Evolutionary conservation across 2,329 filamentous ascomycete genomes (phyloP).

Genomic region (Colletotrichum falcatum): DNA sequence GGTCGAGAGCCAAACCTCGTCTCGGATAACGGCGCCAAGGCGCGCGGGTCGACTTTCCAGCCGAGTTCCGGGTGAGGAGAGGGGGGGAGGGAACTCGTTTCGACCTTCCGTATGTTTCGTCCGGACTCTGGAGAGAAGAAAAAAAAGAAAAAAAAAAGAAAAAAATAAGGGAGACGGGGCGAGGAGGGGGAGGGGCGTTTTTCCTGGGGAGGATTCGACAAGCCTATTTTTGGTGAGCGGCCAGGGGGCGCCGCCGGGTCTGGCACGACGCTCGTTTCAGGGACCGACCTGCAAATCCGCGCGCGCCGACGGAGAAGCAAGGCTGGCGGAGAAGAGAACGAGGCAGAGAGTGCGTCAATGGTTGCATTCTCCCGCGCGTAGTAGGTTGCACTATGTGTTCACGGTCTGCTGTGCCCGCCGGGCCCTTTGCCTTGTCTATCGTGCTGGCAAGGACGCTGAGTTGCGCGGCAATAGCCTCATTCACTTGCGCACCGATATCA

Average conservation of each 20-base stretch:
- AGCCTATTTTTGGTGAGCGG: background rate
- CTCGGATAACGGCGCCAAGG: background rate
- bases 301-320: too few species aligned
- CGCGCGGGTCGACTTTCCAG: background rate
- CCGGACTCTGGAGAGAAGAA: too few species aligned
- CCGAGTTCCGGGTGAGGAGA: too few species aligned
- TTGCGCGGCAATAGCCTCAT: background rate
- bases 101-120: background rate
- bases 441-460: background rate
- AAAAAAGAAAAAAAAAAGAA: too few species aligned
- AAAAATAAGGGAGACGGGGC: too few species aligned
- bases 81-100: background rate
- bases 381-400: too few species aligned
- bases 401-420: too few species aligned
- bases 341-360: background rate
- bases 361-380: background rate
- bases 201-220: background rate
- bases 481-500: background rate
- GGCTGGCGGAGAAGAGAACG: background rate
- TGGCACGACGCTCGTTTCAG: constrained; percentile 14
- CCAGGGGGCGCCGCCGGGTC: background rate
- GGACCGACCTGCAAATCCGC: too few species aligned
- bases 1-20: background rate
- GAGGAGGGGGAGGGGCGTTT: background rate
- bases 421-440: background rate